Base-by-base conservation (phyloP, 495 filamentous ascomycete genomes). In the Penicillium subrubescens region DNA sequence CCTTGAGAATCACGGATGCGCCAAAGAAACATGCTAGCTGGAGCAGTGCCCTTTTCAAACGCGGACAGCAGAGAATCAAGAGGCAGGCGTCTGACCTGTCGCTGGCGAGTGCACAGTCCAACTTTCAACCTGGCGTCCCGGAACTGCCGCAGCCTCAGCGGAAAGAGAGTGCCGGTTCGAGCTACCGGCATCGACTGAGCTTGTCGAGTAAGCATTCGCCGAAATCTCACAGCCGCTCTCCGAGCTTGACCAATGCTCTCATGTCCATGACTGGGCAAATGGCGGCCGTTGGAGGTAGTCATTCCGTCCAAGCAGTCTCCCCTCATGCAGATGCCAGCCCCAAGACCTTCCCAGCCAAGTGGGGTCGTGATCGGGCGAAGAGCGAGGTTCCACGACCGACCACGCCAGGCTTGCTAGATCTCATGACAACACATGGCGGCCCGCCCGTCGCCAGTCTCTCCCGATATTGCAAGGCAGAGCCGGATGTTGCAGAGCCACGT, bases 321-420 rank as follows among this genome's bases (percentile, higher is more conserved):
- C 79, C 77, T 27, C 89, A 84, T 70, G 74, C 80, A 46, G 81
- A 85, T 17, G 71, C 81, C 1, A 82, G 80, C 35, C 83, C 87
- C 15, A 84, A 85, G 41, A 75, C 76, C 53, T 67, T 87, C 35
- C 81, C 82, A 55, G 70, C 81, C 11, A 81, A 89, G 25, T 56
- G 53, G 53, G 84, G 78, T 50, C 88, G 92, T 43, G 79, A 77
- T 6, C 83, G 92, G 70, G 94, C 91, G 78, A 89, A 84, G 71
- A 95, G 92, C 65, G 93, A 97, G 60, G 66, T 93, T 31, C 80
- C 86, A 5, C 82, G 77, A 61, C 73, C 79, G 15, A 71, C 79
- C 31, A 72, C 65, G 31, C 77, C 75, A 11, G 81, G 80, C 7
- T 60, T 84, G 19, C 66, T 79, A 8, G 77, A 81, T 39, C 70